Percentiles rank a stretch among this genome's conserved stretches.
Conservation (phyloP, 768 basidiomycete genomes). For the Rhodotorula babjevae region DNA sequence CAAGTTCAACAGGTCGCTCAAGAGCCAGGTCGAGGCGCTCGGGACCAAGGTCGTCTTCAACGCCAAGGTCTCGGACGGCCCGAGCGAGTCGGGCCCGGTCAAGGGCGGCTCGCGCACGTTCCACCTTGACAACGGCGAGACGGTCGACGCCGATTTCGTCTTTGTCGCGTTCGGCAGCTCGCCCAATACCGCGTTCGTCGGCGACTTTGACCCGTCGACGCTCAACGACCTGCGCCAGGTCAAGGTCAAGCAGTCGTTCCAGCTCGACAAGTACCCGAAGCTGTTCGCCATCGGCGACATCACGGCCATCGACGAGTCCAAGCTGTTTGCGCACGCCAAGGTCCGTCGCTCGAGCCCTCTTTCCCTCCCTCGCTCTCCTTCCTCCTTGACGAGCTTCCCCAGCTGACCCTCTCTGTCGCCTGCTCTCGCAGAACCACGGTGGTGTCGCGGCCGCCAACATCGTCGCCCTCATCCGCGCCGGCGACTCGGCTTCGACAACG, state of each 20-base stretch:
- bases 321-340: conserved; percentile 11
- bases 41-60: conserved; percentile 17
- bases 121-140: conserved; percentile 5
- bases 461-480: not conserved
- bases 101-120: conserved; percentile 5
- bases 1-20: conserved; percentile 4
- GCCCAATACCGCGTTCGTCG: conserved; percentile 9
- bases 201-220: conserved; percentile 1
- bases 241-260: conserved; percentile 17
- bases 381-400: too few relatives aligned
- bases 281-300: conserved; percentile 32
- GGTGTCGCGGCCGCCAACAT: conserved; percentile 19
- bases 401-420: not conserved
- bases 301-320: conserved; percentile 11
- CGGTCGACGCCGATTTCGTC: conserved; percentile 28
- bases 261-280: not conserved
- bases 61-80: conserved; percentile 2
- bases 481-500: not conserved
- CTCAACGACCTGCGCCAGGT: conserved; percentile 4
- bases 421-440: conserved; percentile 10
- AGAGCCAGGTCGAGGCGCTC: conserved; percentile 8
- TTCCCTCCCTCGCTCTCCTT: too few relatives aligned
- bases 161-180: conserved; percentile 25
- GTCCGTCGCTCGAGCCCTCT: not conserved
- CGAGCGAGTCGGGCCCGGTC: conserved; percentile 8